These are phyloP conservation scores for Ganoderma sinense DNA, from an alignment of 1,284 basidiomycete species.

Conservation along the genomic window DNA sequence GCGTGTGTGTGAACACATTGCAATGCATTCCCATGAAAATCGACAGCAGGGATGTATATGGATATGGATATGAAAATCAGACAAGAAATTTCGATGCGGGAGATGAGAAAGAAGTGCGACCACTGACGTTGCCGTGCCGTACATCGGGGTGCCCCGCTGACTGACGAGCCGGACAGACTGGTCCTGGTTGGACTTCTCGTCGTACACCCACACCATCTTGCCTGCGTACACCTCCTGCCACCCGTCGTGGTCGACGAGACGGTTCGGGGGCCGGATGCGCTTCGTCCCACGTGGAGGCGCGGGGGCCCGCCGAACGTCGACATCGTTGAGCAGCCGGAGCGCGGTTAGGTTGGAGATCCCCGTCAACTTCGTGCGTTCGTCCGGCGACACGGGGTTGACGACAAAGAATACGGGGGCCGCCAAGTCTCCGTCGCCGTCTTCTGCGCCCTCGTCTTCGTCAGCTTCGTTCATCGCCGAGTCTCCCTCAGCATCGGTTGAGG, in stretches of 20 bases:
- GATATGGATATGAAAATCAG: not conserved
- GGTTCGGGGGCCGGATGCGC: conserved; percentile 56
- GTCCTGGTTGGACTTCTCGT: conserved; percentile 68
- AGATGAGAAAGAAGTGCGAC: conserved; percentile 4
- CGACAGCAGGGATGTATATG: not conserved
- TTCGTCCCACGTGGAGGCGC: conserved; percentile 50
- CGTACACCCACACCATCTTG: conserved; percentile 78
- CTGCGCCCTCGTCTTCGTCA: conserved; percentile 36
- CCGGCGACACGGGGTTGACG: conserved; percentile 50
- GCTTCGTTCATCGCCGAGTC: conserved; percentile 35
- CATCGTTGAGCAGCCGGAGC: conserved; percentile 75
- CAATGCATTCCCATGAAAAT: not conserved
- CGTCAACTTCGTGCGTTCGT: conserved; percentile 51
- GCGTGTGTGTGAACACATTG: not conserved
- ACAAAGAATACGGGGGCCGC: conserved; percentile 56
- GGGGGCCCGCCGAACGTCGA: conserved; percentile 63
- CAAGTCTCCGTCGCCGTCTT: conserved; percentile 43
- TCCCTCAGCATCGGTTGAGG: conserved; percentile 26
- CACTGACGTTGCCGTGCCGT: conserved; percentile 79
- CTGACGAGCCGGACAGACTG: conserved; percentile 69
- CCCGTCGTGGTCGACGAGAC: conserved; percentile 66
- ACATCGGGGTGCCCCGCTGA: conserved; percentile 60
- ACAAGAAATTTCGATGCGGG: conserved; percentile 4
- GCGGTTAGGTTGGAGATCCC: conserved; percentile 68
- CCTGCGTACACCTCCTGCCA: conserved; percentile 81